Evolutionary conservation across 768 basidiomycete genomes (phyloP).

Genomic region (Candolleomyces efflorescens): DNA sequence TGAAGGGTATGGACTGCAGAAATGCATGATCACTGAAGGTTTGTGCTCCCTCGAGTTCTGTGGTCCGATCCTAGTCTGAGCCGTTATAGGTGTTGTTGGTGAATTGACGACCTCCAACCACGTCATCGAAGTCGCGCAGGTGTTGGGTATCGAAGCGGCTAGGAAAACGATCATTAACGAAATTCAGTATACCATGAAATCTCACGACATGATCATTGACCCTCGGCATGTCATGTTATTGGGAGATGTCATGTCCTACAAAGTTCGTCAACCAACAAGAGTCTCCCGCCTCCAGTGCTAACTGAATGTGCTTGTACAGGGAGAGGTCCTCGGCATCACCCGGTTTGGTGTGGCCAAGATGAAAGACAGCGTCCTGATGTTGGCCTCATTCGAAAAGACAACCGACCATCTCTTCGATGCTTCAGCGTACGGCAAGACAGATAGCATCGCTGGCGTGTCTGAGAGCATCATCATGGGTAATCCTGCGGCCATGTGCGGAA

Average conservation of each 20-base stretch:
- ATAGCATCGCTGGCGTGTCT: slow-evolving; percentile 93
- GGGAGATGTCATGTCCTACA: slow-evolving; percentile 98
- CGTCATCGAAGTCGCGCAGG: slow-evolving; percentile 91
- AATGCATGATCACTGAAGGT: slow-evolving; percentile 98
- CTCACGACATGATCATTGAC: slow-evolving; percentile 98
- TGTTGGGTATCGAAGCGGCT: slow-evolving; percentile 98
- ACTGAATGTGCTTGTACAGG: slow-evolving; percentile 41
- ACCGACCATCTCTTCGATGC: slow-evolving; percentile 99
- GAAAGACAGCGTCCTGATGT: slow-evolving; percentile 99
- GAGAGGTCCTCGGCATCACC: slow-evolving; percentile 96
- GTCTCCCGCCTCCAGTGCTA: not conserved
- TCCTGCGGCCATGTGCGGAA: slow-evolving; percentile 89
- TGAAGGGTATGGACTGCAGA: slow-evolving; percentile 94
- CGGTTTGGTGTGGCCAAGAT: slow-evolving; percentile 99
- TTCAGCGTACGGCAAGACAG: slow-evolving; percentile 92
- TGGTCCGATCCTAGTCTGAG: slow-evolving; percentile 1
- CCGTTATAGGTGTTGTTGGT: slow-evolving; percentile 75
- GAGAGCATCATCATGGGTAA: slow-evolving; percentile 99
- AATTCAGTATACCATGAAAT: slow-evolving; percentile 95
- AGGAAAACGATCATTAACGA: slow-evolving; percentile 93
- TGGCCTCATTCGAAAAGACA: slow-evolving; percentile 99
- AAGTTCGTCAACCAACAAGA: slow-evolving; percentile 42
- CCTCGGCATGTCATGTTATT: slow-evolving; percentile 98
- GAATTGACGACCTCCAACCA: slow-evolving; percentile 93
- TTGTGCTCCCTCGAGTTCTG: slow-evolving; percentile 15